phyloP scores from a whole-genome alignment of 768 basidiomycete genomes.

The Hydnum rufescens region DNA sequence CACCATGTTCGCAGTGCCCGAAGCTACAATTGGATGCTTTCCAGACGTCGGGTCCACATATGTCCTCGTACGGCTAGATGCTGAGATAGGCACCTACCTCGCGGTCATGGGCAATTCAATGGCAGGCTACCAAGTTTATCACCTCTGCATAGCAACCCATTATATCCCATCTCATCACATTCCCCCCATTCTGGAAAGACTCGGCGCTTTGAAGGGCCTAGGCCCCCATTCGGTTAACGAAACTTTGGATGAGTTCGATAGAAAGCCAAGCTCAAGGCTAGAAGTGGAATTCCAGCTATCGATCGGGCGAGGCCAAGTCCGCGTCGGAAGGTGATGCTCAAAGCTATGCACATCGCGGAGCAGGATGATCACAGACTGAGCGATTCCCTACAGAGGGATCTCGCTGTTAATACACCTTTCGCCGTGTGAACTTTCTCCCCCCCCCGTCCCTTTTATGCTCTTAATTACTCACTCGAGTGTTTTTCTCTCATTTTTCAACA shows the following conservation, averaged over 20 bases:
- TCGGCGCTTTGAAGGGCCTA: constrained; percentile 28
- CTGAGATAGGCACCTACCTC: constrained; percentile 79
- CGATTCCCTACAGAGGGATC: too few relatives aligned
- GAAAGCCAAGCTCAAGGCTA: constrained; percentile 23
- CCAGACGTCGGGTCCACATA: constrained; percentile 89
- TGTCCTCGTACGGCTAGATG: constrained; percentile 83
- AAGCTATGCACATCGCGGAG: constrained; percentile 36
- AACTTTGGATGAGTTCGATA: constrained; percentile 47
- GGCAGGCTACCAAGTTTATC: constrained; percentile 72
- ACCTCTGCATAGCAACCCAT: constrained; percentile 82
- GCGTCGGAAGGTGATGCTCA: constrained; percentile 74
- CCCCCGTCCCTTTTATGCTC: not conserved
- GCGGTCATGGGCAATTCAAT: constrained; percentile 60
- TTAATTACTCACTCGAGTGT: constrained; percentile 12
- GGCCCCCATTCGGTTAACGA: constrained; percentile 36
- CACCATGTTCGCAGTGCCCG: constrained; percentile 88
- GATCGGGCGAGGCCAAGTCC: constrained; percentile 42
- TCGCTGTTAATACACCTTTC: constrained; percentile 72
- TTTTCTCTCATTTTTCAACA: constrained; percentile 15
- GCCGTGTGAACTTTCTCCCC: constrained; percentile 28
- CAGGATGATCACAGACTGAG: constrained; percentile 72
- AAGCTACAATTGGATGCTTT: constrained; percentile 75
- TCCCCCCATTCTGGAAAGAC: constrained; percentile 44
- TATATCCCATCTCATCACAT: constrained; percentile 64
- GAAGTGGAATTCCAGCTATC: too few relatives aligned